Conservation (phyloP, 805 yeast species). For the Yamadazyma sp. region DNA sequence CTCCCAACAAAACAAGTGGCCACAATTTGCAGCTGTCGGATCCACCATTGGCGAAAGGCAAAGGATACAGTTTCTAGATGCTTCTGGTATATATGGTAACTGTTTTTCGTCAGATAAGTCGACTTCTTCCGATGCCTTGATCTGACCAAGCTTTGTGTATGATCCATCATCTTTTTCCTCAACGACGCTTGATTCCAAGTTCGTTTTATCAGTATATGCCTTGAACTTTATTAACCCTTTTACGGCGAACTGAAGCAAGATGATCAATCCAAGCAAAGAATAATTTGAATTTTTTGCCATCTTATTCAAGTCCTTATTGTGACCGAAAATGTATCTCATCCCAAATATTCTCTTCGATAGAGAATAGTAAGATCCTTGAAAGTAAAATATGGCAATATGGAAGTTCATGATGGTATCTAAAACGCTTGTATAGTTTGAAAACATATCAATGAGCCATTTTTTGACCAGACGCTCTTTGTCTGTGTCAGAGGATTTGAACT, state of each 20-base stretch:
- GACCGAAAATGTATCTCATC: constrained; percentile 74
- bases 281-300: constrained; percentile 58
- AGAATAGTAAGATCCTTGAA: constrained; percentile 79
- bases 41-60: constrained; percentile 78
- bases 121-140: constrained; percentile 7
- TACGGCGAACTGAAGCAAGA: constrained; percentile 52
- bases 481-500: constrained; percentile 19
- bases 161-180: constrained; percentile 15
- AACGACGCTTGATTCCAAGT: constrained; percentile 9
- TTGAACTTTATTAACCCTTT: constrained; percentile 40
- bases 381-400: constrained; percentile 80
- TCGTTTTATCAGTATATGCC: constrained; percentile 21
- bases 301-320: constrained; percentile 45
- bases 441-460: constrained; percentile 20
- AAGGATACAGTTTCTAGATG: constrained; percentile 76
- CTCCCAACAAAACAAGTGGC: constrained; percentile 91
- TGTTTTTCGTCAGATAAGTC: constrained; percentile 56
- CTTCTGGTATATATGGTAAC: constrained; percentile 68
- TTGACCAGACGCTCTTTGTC: constrained; percentile 5
- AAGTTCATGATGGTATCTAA: constrained; percentile 59
- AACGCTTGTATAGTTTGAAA: constrained; percentile 44
- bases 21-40: constrained; percentile 87
- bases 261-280: constrained; percentile 67
- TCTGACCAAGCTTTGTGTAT: constrained; percentile 9
- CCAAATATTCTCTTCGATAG: constrained; percentile 77